Evolutionary conservation across 345 rosid genomes (phyloP), one percentile per base, ranked within the genome.

Genomic region (Brassica napus): DNA sequence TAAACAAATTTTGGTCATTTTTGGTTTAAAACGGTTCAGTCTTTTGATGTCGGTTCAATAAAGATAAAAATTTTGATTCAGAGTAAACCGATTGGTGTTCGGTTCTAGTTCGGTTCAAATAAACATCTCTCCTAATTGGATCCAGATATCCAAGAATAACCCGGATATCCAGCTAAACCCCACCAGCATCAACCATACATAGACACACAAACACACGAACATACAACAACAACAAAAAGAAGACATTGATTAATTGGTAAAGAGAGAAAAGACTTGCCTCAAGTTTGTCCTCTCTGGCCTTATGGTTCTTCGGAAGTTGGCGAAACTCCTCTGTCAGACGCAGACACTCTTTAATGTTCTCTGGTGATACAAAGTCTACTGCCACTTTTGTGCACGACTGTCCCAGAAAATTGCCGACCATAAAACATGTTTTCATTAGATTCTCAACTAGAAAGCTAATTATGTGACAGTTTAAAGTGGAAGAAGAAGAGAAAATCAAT

Each of bases 351-450:
- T 74, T 23, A 11, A 93, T 77, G 54, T 90, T 93, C 79, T 93
- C 99, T 0, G 99, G 97, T 8, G 99, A 95, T 32, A 95, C 97
- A 21, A 94, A 94, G 79, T 95, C 99, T 57, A 81, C 89, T 4
- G 98, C 99, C 4, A 93, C 97, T 84, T 95, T 95, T 10, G 99
- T 91, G 68, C 99, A 91, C 1, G 99, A 91, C 98, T 92, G 85
- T 69, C 14, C 6, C 64, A 68, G 16, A 47, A 42, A 54, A 54
- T 54, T 54, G 23, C 60, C 23, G 60, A 54, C 3, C 60, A 54
- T 16, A 54, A 24, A 32, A 65, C 3, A 14, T 42, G 10, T 35
- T 77, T 26, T 34, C 30, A 35, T 67, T n/a, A 70, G 37, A 63
- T 62, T 31, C 44, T 68, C 15, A 15, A 72, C 7, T 15, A 62